These are phyloP conservation scores for Onygena corvina DNA, from an alignment of 2,329 filamentous ascomycete species.

Conservation along the genomic window DNA sequence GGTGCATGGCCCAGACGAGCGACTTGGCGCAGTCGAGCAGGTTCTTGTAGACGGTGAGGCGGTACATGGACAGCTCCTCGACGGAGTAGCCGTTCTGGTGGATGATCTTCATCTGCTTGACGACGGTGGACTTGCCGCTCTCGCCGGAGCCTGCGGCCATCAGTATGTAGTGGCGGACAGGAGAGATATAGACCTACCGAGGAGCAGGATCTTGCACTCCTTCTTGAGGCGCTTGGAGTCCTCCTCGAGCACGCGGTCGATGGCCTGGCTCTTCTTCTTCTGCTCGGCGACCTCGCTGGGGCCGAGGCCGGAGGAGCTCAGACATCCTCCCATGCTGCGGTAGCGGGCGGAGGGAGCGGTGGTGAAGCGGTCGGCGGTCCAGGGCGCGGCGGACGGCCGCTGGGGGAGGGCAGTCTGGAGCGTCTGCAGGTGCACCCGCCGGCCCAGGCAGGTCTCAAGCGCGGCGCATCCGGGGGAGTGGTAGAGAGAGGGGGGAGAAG, in stretches of 20 bases:
- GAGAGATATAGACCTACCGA: slow-evolving; percentile 53
- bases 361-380: not conserved
- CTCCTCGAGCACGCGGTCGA: slow-evolving; percentile 86
- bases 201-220: slow-evolving; percentile 96
- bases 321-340: slow-evolving; percentile 70
- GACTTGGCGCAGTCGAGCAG: slow-evolving; percentile 92
- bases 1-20: slow-evolving; percentile 78
- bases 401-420: too few species aligned
- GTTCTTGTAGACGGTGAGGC: slow-evolving; percentile 96
- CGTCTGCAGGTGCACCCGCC: too few species aligned
- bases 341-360: not conserved
- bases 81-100: slow-evolving; percentile 94
- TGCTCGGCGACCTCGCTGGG: slow-evolving; percentile 70
- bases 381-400: too few species aligned
- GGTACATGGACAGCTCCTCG: slow-evolving; percentile 87
- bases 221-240: slow-evolving; percentile 82
- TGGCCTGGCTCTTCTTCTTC: slow-evolving; percentile 93
- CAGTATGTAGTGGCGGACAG: not conserved
- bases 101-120: slow-evolving; percentile 99
- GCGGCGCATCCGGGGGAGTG: not conserved
- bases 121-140: slow-evolving; percentile 97
- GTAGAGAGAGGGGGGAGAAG: not conserved
- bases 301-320: slow-evolving; percentile 49
- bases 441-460: too few species aligned
- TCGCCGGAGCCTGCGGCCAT: slow-evolving; percentile 69